These are phyloP conservation scores for Gnomoniopsis sp. DNA, from an alignment of 2,329 filamentous ascomycete species.

Conservation along the genomic window DNA sequence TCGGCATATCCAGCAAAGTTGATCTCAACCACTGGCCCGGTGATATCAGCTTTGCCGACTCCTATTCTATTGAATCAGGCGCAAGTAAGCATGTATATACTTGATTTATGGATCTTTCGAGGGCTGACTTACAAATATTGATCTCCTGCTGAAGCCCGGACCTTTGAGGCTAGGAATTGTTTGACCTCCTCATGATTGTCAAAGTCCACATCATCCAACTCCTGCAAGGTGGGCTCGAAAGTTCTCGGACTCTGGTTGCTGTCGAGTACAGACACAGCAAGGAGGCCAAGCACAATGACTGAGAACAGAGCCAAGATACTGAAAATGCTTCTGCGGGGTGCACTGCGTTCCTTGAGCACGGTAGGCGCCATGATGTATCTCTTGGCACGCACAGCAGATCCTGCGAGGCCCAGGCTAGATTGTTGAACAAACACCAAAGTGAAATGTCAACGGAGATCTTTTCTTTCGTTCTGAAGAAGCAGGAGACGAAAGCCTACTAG, in stretches of 20 bases:
- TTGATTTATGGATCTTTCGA: too few species aligned
- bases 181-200: slow-evolving; percentile 15
- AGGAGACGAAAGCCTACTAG: neutral
- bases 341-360: neutral
- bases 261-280: slow-evolving; percentile 13
- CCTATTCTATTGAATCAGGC: slow-evolving; percentile 33
- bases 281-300: slow-evolving; percentile 10
- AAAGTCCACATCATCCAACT: slow-evolving; percentile 8
- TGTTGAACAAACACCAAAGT: neutral
- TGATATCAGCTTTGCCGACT: slow-evolving; percentile 57
- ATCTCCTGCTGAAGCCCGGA: slow-evolving; percentile 14
- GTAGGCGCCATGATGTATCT: slow-evolving; percentile 9
- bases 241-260: slow-evolving; percentile 2
- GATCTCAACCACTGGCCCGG: slow-evolving; percentile 80
- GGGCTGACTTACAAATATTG: slow-evolving; percentile 13
- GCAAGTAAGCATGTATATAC: neutral
- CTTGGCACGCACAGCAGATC: neutral
- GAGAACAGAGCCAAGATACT: slow-evolving; percentile 13
- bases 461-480: neutral
- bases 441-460: neutral
- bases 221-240: slow-evolving; percentile 1
- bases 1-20: slow-evolving; percentile 92
- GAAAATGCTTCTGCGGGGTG: slow-evolving; percentile 11
- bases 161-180: slow-evolving; percentile 13
- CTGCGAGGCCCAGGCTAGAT: neutral